A percentile compares a stretch with the other conserved stretches of the same genome.
phyloP scores from a whole-genome alignment of 148 eudicot genomes.

The Chenopodium berlandieri region DNA sequence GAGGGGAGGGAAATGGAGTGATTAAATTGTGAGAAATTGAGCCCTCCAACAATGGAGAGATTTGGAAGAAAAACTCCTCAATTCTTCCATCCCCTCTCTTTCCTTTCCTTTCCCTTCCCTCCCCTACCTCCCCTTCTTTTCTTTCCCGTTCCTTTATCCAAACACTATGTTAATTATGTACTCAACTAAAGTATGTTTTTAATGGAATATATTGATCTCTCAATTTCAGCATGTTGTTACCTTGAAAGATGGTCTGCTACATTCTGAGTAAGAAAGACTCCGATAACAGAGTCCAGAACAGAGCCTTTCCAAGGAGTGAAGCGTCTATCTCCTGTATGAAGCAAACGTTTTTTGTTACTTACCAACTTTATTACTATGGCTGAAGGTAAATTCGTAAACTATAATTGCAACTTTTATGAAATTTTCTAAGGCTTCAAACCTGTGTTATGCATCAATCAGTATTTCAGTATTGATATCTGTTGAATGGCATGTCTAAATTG shows the following conservation, averaged over 20 bases:
- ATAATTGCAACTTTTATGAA: not conserved
- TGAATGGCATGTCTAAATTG: not conserved
- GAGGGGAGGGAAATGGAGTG: too few relatives aligned
- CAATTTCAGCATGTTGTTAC: constrained; percentile 36
- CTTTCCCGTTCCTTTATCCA: too few relatives aligned
- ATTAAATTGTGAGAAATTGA: too few relatives aligned
- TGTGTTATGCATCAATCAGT: not conserved
- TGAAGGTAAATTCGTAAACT: not conserved
- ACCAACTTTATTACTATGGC: not conserved
- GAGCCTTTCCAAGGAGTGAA: constrained; percentile 99
- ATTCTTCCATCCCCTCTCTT: too few relatives aligned
- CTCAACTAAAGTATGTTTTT: not conserved
- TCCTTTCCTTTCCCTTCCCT: too few relatives aligned
- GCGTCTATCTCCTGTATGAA: constrained; percentile 79
- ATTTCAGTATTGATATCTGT: not conserved
- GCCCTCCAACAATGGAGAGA: too few relatives aligned
- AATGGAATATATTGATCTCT: not conserved
- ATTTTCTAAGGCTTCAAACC: not conserved
- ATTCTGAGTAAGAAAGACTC: constrained; percentile 96
- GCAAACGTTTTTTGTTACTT: constrained; percentile 8
- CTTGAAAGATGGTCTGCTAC: constrained; percentile 98
- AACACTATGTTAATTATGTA: too few relatives aligned
- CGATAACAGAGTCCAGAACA: constrained; percentile 90
- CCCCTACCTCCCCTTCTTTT: too few relatives aligned
- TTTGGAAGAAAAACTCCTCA: too few relatives aligned